These are phyloP conservation scores for Quercus suber DNA, from an alignment of 306 rosid species.

Conservation along the genomic window DNA sequence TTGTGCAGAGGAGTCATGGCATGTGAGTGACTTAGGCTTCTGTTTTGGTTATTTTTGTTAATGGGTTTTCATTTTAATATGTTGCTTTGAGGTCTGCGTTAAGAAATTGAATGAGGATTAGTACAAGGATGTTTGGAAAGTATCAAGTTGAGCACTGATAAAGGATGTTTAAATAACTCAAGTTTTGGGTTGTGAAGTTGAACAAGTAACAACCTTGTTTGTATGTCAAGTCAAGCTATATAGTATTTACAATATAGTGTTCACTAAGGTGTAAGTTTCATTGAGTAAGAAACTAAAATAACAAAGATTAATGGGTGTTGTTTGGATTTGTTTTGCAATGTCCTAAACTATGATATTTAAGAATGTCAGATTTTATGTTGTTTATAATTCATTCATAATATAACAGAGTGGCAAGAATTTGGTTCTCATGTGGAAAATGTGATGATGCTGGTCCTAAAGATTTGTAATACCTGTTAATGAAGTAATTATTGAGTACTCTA, in stretches of 20 bases:
- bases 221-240: not conserved
- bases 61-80: not conserved
- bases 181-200: not conserved
- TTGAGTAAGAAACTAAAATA: not conserved
- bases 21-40: constrained; percentile 2
- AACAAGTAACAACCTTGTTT: not conserved
- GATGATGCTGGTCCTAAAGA: not conserved
- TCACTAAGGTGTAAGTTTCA: not conserved
- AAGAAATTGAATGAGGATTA: not conserved
- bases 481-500: too few relatives aligned
- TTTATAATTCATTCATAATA: not conserved
- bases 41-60: not conserved
- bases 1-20: not conserved
- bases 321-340: not conserved
- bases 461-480: not conserved
- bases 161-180: too few relatives aligned
- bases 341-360: not conserved
- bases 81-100: not conserved
- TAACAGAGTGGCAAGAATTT: not conserved
- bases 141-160: not conserved
- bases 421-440: not conserved
- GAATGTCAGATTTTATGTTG: not conserved
- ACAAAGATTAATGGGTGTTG: not conserved
- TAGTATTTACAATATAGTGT: too few relatives aligned
- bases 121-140: not conserved